A percentile compares a stretch with the other conserved stretches of the same genome.
phyloP scores from a whole-genome alignment of 345 rosid genomes.

The Camelina hispida region DNA sequence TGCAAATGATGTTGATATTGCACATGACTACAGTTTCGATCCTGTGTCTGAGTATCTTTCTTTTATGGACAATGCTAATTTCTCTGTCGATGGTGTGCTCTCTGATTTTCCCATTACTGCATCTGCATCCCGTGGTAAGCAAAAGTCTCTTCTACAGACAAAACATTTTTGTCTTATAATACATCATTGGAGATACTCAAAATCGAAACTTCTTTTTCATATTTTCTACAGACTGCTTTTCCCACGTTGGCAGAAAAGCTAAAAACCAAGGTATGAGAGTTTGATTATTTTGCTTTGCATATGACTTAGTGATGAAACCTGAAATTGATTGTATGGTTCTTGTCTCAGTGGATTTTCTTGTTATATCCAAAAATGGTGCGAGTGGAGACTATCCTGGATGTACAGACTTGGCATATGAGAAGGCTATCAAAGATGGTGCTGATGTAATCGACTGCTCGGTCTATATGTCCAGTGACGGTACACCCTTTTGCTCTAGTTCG shows the following conservation, averaged over 20 bases:
- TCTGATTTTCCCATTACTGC: conserved; percentile 90
- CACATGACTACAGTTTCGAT: conserved; percentile 80
- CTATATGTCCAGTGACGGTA: conserved; percentile 79
- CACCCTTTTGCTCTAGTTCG: conserved; percentile 67
- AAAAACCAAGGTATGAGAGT: conserved; percentile 57
- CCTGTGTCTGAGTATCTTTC: conserved; percentile 72
- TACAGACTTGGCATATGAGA: conserved; percentile 71
- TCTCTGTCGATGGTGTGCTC: conserved; percentile 91
- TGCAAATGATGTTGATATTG: conserved; percentile 66
- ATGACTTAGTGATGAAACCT: conserved; percentile 1
- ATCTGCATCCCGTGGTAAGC: conserved; percentile 67
- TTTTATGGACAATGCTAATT: conserved; percentile 74
- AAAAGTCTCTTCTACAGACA: conserved; percentile 13
- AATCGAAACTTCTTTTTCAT: background rate
- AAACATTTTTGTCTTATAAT: background rate
- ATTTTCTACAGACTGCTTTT: conserved; percentile 70
- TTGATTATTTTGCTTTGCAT: conserved; percentile 4
- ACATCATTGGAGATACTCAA: background rate
- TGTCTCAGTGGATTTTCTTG: conserved; percentile 52
- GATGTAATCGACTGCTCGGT: conserved; percentile 86
- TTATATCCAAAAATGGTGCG: conserved; percentile 82
- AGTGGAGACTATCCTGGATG: conserved; percentile 96
- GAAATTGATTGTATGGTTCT: conserved; percentile 25
- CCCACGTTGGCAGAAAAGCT: conserved; percentile 62
- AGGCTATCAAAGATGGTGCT: conserved; percentile 73